phyloP scores from a whole-genome alignment of 495 filamentous ascomycete species.

The Daldinia loculata region DNA sequence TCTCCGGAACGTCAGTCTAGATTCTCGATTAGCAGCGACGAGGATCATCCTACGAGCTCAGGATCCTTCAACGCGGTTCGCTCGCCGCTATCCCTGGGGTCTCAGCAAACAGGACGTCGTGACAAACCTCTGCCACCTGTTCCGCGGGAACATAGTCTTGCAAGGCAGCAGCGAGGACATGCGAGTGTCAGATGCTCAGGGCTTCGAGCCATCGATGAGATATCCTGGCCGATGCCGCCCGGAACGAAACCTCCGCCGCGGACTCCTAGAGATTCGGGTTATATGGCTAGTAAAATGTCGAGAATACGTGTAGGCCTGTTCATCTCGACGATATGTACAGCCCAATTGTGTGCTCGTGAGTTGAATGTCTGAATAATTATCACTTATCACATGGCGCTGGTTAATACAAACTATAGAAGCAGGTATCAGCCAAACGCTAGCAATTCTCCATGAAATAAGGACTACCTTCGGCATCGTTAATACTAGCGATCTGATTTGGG shows the following conservation, averaged over 20 bases:
- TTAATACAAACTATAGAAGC: slow-evolving; percentile 59
- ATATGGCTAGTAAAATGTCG: slow-evolving; percentile 18
- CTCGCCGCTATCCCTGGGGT: slow-evolving; percentile 6
- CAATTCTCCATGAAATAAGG: slow-evolving; percentile 32
- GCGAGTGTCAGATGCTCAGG: slow-evolving; percentile 20
- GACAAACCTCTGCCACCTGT: slow-evolving; percentile 30
- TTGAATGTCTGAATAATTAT: background rate
- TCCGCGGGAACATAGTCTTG: slow-evolving; percentile 18
- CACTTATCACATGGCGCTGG: slow-evolving; percentile 51
- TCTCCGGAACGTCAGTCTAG: slow-evolving; percentile 19
- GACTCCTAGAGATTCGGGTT: background rate
- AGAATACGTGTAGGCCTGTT: slow-evolving; percentile 21
- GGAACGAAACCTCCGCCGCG: slow-evolving; percentile 8
- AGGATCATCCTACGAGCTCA: slow-evolving; percentile 19
- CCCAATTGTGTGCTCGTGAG: slow-evolving; percentile 45
- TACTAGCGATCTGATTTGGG: slow-evolving; percentile 57
- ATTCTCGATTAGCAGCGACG: slow-evolving; percentile 40
- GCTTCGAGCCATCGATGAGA: slow-evolving; percentile 26
- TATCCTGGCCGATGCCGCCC: slow-evolving; percentile 35
- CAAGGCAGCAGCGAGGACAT: slow-evolving; percentile 22
- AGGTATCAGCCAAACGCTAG: slow-evolving; percentile 50
- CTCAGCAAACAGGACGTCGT: background rate
- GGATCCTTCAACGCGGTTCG: slow-evolving; percentile 14
- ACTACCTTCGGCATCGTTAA: slow-evolving; percentile 50
- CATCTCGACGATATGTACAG: slow-evolving; percentile 42